A percentile compares a stretch with the other conserved stretches of the same genome.
phyloP scores from a whole-genome alignment of 2,329 filamentous ascomycete species.

The Fusarium chlamydosporum region DNA sequence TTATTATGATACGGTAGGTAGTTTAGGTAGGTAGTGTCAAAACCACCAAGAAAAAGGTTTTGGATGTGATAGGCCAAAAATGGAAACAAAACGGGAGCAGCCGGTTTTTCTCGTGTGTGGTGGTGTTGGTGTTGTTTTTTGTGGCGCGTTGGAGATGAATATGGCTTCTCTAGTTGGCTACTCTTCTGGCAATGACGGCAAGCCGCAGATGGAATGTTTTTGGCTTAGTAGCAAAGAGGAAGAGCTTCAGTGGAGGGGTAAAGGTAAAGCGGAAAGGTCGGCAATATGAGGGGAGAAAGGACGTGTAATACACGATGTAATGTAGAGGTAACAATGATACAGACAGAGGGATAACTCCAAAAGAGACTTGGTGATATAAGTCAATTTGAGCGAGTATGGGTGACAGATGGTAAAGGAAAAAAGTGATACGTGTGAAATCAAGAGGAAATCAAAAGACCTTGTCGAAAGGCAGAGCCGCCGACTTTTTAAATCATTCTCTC shows the following conservation, averaged over 20 bases:
- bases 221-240: slow-evolving; percentile 3
- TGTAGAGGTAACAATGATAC: neutral
- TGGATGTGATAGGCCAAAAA: slow-evolving; percentile 13
- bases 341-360: neutral
- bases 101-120: slow-evolving; percentile 8
- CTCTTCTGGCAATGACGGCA: slow-evolving; percentile 38
- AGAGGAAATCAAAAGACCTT: slow-evolving; percentile 5
- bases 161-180: slow-evolving; percentile 28
- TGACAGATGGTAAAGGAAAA: neutral
- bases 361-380: neutral
- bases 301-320: slow-evolving; percentile 17
- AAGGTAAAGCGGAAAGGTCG: slow-evolving; percentile 34
- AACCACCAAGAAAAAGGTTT: slow-evolving; percentile 8
- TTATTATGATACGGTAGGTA: neutral
- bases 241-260: slow-evolving; percentile 30
- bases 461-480: slow-evolving; percentile 31
- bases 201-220: slow-evolving; percentile 21
- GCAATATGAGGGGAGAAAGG: slow-evolving; percentile 6
- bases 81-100: slow-evolving; percentile 34
- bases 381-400: neutral
- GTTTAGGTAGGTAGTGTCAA: neutral
- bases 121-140: slow-evolving; percentile 6
- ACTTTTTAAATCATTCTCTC: slow-evolving; percentile 41
- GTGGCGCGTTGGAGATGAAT: slow-evolving; percentile 24
- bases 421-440: slow-evolving; percentile 4